Evolutionary conservation across 176 grass and related monocot genomes (phyloP), one percentile per base, ranked within the genome.

Genomic region (Aegilops speltoides): DNA sequence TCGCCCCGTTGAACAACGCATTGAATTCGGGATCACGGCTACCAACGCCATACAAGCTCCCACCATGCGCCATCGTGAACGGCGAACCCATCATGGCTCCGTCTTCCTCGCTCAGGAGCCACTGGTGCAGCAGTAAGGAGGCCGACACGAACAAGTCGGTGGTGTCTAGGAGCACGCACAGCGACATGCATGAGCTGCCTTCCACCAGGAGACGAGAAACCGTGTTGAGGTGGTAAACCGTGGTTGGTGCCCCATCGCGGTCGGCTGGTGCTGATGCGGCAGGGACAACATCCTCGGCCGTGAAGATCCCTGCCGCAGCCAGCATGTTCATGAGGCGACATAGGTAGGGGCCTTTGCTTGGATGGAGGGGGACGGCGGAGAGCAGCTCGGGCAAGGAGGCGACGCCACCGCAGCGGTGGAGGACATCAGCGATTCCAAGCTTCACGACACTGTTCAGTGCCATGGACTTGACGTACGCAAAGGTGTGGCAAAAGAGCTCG

Each of bases 251-350:
- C 22, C 9, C 60, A 2, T 29, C 12, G 25, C 63, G 5, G 13
- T 0, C 25, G 25, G n/a, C 62, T 1, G 48, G 15, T 2, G 31
- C 31, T 31, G 31, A 3, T 31, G 31, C 31, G 31, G 0, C 31
- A 31, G 31, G 31, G n/a, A n/a, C n/a, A 16, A 3, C 22, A 1
- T 31, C 12, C 1, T 43, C 19, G 37, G 16, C 56, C 3, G 5
- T 8, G 45, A 88, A 84, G 68, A 86, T 6, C 5, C 86, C 82
- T 12, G 16, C 10, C 8, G 22, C 25, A 28, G 72, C 41, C 20
- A 94, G 23, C 23, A 87, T 5, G 28, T 85, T 79, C 89, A 90
- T 87, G 26, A 94, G 78, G 59, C 89, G 89, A 8, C 23, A 1
- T 26, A 92, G 52, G 78, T 38, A 65, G 17, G 78, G 48, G 7